Evolutionary conservation across 139 green algal species (phyloP), one percentile per base, ranked within the genome.

Genomic region (Coelastrella sp.): DNA sequence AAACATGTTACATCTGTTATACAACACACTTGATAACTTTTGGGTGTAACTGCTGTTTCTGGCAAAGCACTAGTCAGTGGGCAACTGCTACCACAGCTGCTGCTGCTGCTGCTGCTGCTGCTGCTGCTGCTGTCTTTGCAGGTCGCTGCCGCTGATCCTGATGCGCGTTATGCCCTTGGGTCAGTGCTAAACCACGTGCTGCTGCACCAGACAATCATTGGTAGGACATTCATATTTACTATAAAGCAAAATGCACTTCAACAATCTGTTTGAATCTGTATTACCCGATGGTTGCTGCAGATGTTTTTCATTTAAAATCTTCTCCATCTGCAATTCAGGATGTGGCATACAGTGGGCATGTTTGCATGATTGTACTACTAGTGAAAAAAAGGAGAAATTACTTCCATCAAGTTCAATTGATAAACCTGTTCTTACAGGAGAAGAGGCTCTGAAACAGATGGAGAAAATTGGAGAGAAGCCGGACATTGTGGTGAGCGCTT

Each of bases 191-290:
- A 92, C 85, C 90, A 92, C 66, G 90, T 92, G 85, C 57, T 92
- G 85, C 85, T 92, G 85, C 90, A 92, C 79, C 90, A 92, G 85
- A 92, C 90, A 4, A 63, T 92, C 56, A 92, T 92, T 58, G 90
- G 85, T 79, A 61, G 60, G 74, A 49, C 1, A 49, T 5, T 49
- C 35, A 49, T 49, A 49, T 49, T 49, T 3, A 49, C 1, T 49
- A 49, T 49, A 3, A 49, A 49, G 35, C 35, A 49, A 49, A 49
- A 49, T 49, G 35, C 35, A 3, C 1, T 49, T 49, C 35, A 49
- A 49, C 35, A 49, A 49, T 3, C 35, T 49, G 35, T 3, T 5
- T 5, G 1, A 49, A 49, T 3, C 35, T 49, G 35, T 3, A 49
- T 5, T 3, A 49, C 35, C 35, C 35, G 3, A 49, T 49, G 35